phyloP scores from a whole-genome alignment of 2,329 filamentous ascomycete genomes.

The Ampelomyces quisqualis region DNA sequence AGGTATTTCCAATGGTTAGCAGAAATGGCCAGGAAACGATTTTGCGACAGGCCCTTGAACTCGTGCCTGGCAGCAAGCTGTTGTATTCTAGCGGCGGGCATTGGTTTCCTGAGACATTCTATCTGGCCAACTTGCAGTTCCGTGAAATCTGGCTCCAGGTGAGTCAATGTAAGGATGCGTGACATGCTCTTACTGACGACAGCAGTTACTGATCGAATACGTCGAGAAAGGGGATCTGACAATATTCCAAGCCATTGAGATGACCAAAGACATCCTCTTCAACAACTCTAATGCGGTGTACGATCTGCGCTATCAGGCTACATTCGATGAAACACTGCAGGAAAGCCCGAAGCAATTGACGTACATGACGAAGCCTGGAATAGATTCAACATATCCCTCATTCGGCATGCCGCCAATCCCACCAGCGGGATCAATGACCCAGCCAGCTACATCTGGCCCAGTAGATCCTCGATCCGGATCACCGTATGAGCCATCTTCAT shows the following conservation, averaged over 20 bases:
- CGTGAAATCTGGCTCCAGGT: constrained; percentile 69
- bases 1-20: constrained; percentile 77
- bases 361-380: constrained; percentile 25
- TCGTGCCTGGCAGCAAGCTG: constrained; percentile 73
- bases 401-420: constrained; percentile 12
- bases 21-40: constrained; percentile 72
- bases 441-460: constrained; percentile 5
- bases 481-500: constrained; percentile 19
- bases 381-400: constrained; percentile 13
- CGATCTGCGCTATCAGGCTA: constrained; percentile 54
- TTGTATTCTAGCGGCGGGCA: constrained; percentile 81
- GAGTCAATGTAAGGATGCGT: no score
- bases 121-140: constrained; percentile 71
- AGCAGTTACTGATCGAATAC: constrained; percentile 65
- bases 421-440: constrained; percentile 7
- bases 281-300: constrained; percentile 77
- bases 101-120: constrained; percentile 75
- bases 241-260: constrained; percentile 60
- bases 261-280: constrained; percentile 71
- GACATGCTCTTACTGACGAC: no score
- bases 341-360: constrained; percentile 25
- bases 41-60: constrained; percentile 70
- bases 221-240: constrained; percentile 64
- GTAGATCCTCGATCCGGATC: constrained; percentile 12
- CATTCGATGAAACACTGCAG: constrained; percentile 30